Evolutionary conservation across 1,139 yeast genomes (phyloP).

Genomic region (Blastobotrys indianensis): DNA sequence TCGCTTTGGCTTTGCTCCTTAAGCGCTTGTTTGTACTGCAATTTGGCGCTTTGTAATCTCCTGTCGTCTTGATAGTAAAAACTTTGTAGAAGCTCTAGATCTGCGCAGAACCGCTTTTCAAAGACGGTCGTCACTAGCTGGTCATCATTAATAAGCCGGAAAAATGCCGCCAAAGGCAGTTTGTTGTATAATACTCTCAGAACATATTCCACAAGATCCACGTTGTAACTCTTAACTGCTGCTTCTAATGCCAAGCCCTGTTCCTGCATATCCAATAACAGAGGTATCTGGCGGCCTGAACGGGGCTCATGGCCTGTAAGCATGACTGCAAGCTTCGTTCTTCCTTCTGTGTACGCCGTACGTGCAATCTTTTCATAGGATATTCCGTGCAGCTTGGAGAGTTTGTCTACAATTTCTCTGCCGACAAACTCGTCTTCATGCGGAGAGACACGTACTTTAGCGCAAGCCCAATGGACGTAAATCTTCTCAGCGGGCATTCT

Average conservation of each 20-base stretch:
- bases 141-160: conserved; percentile 46
- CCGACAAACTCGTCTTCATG: conserved; percentile 58
- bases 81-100: conserved; percentile 40
- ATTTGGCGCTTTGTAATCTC: conserved; percentile 41
- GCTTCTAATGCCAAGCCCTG: conserved; percentile 62
- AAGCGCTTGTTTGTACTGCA: conserved; percentile 34
- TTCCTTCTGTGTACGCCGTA: conserved; percentile 79
- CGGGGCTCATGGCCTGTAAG: conserved; percentile 66
- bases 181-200: conserved; percentile 47
- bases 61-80: conserved; percentile 58
- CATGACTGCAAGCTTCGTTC: conserved; percentile 58
- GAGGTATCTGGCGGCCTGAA: conserved; percentile 54
- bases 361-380: conserved; percentile 62
- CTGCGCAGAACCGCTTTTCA: conserved; percentile 36
- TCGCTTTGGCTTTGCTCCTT: conserved; percentile 11
- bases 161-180: conserved; percentile 48
- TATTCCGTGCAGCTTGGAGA: conserved; percentile 38
- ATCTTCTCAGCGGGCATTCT: conserved; percentile 50
- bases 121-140: conserved; percentile 41
- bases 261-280: conserved; percentile 67
- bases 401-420: conserved; percentile 43
- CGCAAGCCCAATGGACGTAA: conserved; percentile 77
- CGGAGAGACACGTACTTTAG: conserved; percentile 53
- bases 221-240: conserved; percentile 60
- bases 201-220: conserved; percentile 58